A percentile compares a stretch with the other conserved stretches of the same genome.
Conservation (phyloP, 2,329 filamentous ascomycete genomes). For the Parastagonospora nodorum region DNA sequence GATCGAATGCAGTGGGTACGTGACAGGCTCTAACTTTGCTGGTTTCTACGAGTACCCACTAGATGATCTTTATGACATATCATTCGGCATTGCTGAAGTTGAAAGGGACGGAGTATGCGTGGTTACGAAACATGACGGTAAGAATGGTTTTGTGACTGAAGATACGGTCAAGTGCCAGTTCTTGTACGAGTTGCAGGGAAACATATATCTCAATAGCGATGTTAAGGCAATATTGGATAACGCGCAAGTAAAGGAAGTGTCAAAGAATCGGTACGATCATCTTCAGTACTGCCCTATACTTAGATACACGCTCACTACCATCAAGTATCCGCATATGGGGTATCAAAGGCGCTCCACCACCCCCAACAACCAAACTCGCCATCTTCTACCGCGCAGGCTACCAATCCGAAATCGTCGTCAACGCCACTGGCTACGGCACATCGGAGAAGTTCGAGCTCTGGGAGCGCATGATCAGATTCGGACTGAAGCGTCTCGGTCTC, state of each 20-base stretch:
- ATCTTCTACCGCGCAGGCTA: slow-evolving; percentile 48
- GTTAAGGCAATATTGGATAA: slow-evolving; percentile 49
- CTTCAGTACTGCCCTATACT: not conserved
- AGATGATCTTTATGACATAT: slow-evolving; percentile 51
- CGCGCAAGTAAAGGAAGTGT: slow-evolving; percentile 39
- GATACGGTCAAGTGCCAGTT: slow-evolving; percentile 49
- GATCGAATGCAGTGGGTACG: slow-evolving; percentile 55
- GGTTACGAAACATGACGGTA: slow-evolving; percentile 55
- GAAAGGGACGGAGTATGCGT: slow-evolving; percentile 52
- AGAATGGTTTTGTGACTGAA: slow-evolving; percentile 45
- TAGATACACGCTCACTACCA: not conserved
- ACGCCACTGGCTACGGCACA: slow-evolving; percentile 51
- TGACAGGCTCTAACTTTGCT: slow-evolving; percentile 61
- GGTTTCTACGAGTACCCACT: slow-evolving; percentile 55
- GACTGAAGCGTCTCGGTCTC: slow-evolving; percentile 47
- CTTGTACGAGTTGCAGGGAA: slow-evolving; percentile 55
- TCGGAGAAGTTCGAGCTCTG: slow-evolving; percentile 56
- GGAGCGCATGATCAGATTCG: slow-evolving; percentile 54
- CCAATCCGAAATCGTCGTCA: slow-evolving; percentile 46
- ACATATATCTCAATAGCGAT: slow-evolving; percentile 53
- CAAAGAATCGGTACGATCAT: slow-evolving; percentile 36
- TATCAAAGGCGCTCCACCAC: slow-evolving; percentile 47
- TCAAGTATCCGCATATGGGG: slow-evolving; percentile 43
- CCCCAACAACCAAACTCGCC: slow-evolving; percentile 49
- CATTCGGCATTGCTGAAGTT: slow-evolving; percentile 58